phyloP scores from a whole-genome alignment of 805 yeast species.

The Cyberlindnera sargentensis region DNA sequence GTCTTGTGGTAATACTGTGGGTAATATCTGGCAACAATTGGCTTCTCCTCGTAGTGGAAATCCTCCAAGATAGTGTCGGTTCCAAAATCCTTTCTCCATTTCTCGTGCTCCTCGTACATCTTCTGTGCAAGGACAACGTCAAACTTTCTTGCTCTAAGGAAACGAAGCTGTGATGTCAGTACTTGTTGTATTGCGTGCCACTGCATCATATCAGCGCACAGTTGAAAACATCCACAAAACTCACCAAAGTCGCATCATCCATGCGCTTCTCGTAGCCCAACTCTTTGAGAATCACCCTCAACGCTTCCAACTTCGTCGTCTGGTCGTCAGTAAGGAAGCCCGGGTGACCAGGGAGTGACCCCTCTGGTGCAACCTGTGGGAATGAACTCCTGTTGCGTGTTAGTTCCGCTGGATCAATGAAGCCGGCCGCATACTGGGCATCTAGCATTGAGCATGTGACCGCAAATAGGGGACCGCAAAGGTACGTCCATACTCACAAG shows the following conservation, averaged over 20 bases:
- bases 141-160: constrained; percentile 92
- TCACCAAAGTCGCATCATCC: constrained; percentile 64
- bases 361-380: constrained; percentile 63
- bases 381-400: constrained; percentile 35
- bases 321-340: constrained; percentile 73
- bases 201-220: neutral
- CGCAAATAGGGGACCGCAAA: too few relatives aligned
- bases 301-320: constrained; percentile 45
- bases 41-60: constrained; percentile 91
- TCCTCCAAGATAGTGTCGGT: constrained; percentile 80
- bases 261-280: constrained; percentile 69
- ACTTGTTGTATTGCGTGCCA: neutral
- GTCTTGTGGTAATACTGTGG: constrained; percentile 98
- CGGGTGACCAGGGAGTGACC: constrained; percentile 68
- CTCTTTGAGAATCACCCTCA: constrained; percentile 51
- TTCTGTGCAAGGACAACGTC: constrained; percentile 69
- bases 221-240: neutral
- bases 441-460: too few relatives aligned
- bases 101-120: constrained; percentile 84
- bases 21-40: constrained; percentile 78
- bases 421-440: too few relatives aligned
- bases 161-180: constrained; percentile 39
- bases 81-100: constrained; percentile 86
- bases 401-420: neutral
- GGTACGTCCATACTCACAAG: constrained; percentile 5